Conservation (phyloP, 495 filamentous ascomycete genomes). For the Poronia punctata region DNA sequence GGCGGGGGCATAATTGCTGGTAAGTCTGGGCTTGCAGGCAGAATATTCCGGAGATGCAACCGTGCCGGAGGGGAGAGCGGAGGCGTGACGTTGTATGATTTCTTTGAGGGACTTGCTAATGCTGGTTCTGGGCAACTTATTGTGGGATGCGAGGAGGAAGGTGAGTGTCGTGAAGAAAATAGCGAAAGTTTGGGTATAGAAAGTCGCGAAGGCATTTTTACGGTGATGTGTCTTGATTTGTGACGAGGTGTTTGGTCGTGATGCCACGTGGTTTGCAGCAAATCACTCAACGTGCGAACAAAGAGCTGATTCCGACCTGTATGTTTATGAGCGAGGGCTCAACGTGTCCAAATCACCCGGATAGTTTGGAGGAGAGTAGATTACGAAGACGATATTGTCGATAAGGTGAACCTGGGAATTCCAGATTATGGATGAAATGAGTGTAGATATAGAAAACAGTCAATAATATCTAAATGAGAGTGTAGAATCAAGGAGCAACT, state of each 20-base stretch:
- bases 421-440: too few relatives aligned
- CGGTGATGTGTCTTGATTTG: background rate
- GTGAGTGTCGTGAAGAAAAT: conserved; percentile 3
- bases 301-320: too few relatives aligned
- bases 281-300: background rate
- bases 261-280: background rate
- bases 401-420: too few relatives aligned
- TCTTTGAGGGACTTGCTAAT: background rate
- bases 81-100: background rate
- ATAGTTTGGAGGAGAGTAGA: too few relatives aligned
- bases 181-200: conserved; percentile 1
- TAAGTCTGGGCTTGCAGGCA: conserved; percentile 18
- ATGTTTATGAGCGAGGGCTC: background rate
- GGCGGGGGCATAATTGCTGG: conserved; percentile 20
- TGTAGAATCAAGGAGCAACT: too few relatives aligned
- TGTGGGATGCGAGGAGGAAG: conserved; percentile 40
- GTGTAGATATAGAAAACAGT: too few relatives aligned
- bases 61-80: conserved; percentile 20
- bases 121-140: conserved; percentile 1
- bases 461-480: too few relatives aligned
- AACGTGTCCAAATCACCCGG: background rate
- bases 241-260: background rate
- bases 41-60: conserved; percentile 23
- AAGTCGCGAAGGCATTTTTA: conserved; percentile 8
- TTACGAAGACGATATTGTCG: too few relatives aligned